Conservation (phyloP, 2,329 filamentous ascomycete genomes). For the Fusarium proliferatum region DNA sequence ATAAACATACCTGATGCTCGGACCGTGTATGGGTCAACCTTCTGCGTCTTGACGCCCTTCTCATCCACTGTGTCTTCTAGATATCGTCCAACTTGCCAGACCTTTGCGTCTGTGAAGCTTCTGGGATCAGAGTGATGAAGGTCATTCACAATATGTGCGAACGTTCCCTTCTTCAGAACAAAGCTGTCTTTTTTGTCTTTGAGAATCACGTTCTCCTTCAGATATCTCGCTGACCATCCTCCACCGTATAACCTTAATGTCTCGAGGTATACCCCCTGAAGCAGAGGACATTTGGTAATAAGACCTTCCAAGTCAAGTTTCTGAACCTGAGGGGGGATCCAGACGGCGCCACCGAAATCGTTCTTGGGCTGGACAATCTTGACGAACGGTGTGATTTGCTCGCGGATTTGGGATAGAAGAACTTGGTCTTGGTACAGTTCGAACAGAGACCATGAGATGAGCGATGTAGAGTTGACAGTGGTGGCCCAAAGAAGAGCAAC, state of each 20-base stretch:
- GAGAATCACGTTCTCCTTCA: slow-evolving; percentile 50
- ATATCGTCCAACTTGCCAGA: slow-evolving; percentile 52
- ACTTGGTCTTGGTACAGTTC: slow-evolving; percentile 54
- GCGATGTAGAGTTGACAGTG: slow-evolving; percentile 52
- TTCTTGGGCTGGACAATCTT: slow-evolving; percentile 49
- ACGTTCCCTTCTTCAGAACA: slow-evolving; percentile 50
- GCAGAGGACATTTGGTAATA: slow-evolving; percentile 50
- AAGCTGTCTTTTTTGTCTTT: slow-evolving; percentile 44
- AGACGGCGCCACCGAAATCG: slow-evolving; percentile 52
- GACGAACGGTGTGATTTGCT: slow-evolving; percentile 52
- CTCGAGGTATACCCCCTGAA: slow-evolving; percentile 55
- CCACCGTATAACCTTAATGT: slow-evolving; percentile 54
- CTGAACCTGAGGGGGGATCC: slow-evolving; percentile 50
- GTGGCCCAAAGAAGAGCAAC: slow-evolving; percentile 53
- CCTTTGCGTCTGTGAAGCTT: slow-evolving; percentile 47
- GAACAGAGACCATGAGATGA: slow-evolving; percentile 56
- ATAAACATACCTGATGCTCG: slow-evolving; percentile 48
- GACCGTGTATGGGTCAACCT: slow-evolving; percentile 44
- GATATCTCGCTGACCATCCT: slow-evolving; percentile 46
- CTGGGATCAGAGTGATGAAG: slow-evolving; percentile 51
- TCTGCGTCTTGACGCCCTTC: slow-evolving; percentile 37
- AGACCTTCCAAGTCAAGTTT: slow-evolving; percentile 52
- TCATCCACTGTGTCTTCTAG: slow-evolving; percentile 43
- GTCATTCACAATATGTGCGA: slow-evolving; percentile 49
- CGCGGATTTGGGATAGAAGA: slow-evolving; percentile 52